Base-by-base conservation (phyloP, 208 protist genomes). In the Porcisia hertigi region DNA sequence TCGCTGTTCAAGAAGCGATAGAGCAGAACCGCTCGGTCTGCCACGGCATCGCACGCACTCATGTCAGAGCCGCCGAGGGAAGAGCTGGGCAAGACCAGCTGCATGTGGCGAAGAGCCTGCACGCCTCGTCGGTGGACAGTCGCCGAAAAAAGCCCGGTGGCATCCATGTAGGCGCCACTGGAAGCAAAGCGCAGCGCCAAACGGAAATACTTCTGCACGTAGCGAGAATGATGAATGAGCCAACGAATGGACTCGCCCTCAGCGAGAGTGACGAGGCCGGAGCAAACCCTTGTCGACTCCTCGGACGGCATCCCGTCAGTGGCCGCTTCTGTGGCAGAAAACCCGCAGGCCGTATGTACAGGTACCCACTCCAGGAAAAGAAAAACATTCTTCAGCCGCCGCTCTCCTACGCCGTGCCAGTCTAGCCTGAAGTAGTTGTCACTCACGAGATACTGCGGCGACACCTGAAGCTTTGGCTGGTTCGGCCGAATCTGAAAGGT, bases 341-440 rank as follows among this genome's bases (percentile, higher is more conserved):
- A 36, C 53, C 25, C 8, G 30, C 11, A 6, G 39, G 47, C 65
- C 6, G n/a, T 25, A 25, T 3, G 25, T n/a, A 57, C 30, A 2
- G 94, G 95, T 30, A 88, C 54, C 96, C 97, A 98, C 66, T 98
- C 94, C 6, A 98, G 59, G 54, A 96, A 90, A 45, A 98, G 80
- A 34, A 92, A 84, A 18, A 91, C 87, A 76, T 98, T 98, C 84
- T 98, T 98, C 67, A 99, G 90, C 9, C 96, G 89, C 9, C 97
- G 86, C 77, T 96, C 91, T 8, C 92, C 91, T 3, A 89, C 78
- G 20, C 93, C 95, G 54, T 91, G 80, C 95, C 91, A 98, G 18
- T 85, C 71, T 53, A 91, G 77, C 16, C 94, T 91, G 86, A 97
- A 98, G 81, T 96, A 98, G 86, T 99, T 99, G 76, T 98, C 90